Evolutionary conservation across 1,284 basidiomycete genomes (phyloP).

Genomic region (Naganishia sp.): DNA sequence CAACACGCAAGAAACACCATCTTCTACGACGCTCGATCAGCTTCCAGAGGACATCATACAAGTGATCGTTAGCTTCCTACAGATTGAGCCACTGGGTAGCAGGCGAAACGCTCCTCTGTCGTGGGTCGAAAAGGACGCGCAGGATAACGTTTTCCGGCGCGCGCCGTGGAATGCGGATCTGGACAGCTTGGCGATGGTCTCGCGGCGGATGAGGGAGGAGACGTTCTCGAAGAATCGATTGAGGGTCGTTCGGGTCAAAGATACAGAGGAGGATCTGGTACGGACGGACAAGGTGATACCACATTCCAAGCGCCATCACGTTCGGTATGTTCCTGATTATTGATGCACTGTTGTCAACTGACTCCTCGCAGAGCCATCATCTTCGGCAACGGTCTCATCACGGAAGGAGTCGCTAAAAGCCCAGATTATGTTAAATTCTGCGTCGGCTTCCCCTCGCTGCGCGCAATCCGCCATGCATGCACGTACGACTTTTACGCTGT

Average conservation of each 20-base stretch:
- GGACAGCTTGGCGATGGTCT: slow-evolving; percentile 9
- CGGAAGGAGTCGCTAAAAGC: slow-evolving; percentile 19
- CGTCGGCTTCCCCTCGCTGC: neutral
- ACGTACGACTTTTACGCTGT: slow-evolving; percentile 12
- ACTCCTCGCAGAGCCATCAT: slow-evolving; percentile 13
- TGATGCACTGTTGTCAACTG: neutral
- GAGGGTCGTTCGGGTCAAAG: slow-evolving; percentile 15
- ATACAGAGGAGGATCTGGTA: slow-evolving; percentile 11
- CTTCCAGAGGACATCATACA: slow-evolving; percentile 16
- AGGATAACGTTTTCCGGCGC: slow-evolving; percentile 12
- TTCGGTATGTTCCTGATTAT: slow-evolving; percentile 1
- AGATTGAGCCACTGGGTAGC: neutral
- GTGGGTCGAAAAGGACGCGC: slow-evolving; percentile 21
- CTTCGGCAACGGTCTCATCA: slow-evolving; percentile 10
- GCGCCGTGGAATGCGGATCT: slow-evolving; percentile 21
- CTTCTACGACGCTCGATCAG: slow-evolving; percentile 5
- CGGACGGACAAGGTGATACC: neutral
- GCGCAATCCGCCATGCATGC: slow-evolving; percentile 14
- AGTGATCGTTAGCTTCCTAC: slow-evolving; percentile 7
- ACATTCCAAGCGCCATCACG: slow-evolving; percentile 6
- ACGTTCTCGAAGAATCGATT: slow-evolving; percentile 6
- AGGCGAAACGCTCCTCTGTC: neutral
- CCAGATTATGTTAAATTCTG: slow-evolving; percentile 14
- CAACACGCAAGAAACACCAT: neutral
- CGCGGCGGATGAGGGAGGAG: slow-evolving; percentile 14